These are phyloP conservation scores for Alectoria sarmentosa DNA, from an alignment of 495 filamentous ascomycete species.

Conservation along the genomic window DNA sequence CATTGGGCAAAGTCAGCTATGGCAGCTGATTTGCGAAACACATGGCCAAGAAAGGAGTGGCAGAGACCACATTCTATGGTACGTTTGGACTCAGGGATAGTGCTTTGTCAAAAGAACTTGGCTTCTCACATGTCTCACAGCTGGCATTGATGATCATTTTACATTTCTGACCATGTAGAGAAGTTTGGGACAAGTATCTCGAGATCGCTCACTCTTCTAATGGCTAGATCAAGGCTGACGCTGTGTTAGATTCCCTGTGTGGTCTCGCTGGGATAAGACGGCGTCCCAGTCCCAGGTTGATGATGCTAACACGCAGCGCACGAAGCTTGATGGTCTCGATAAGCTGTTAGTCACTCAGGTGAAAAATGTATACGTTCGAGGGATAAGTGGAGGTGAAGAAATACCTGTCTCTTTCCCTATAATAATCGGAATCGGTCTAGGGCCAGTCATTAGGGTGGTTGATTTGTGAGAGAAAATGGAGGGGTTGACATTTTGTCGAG, in stretches of 20 bases:
- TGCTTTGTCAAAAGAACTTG: neutral
- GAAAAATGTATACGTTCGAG: slow-evolving; percentile 72
- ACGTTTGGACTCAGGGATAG: neutral
- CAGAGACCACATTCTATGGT: slow-evolving; percentile 59
- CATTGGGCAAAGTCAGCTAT: slow-evolving; percentile 20
- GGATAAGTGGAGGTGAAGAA: slow-evolving; percentile 79
- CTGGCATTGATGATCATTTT: slow-evolving; percentile 71
- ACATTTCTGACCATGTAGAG: slow-evolving; percentile 77
- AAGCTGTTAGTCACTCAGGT: slow-evolving; percentile 77
- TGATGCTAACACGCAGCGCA: slow-evolving; percentile 7
- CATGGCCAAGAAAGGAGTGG: slow-evolving; percentile 56
- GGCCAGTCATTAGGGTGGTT: neutral
- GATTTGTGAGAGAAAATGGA: neutral
- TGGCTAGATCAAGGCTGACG: neutral
- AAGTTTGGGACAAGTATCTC: slow-evolving; percentile 45
- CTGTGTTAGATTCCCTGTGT: neutral
- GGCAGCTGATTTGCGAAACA: slow-evolving; percentile 34
- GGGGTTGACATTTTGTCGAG: neutral
- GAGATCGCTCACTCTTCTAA: neutral
- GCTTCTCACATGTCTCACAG: slow-evolving; percentile 43
- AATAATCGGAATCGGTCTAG: neutral
- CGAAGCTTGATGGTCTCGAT: slow-evolving; percentile 61
- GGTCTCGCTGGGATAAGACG: neutral
- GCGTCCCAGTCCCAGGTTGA: no score
- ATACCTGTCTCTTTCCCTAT: slow-evolving; percentile 52